Evolutionary conservation across 139 green algal species (phyloP).

Genomic region (Picochlorum sp.): DNA sequence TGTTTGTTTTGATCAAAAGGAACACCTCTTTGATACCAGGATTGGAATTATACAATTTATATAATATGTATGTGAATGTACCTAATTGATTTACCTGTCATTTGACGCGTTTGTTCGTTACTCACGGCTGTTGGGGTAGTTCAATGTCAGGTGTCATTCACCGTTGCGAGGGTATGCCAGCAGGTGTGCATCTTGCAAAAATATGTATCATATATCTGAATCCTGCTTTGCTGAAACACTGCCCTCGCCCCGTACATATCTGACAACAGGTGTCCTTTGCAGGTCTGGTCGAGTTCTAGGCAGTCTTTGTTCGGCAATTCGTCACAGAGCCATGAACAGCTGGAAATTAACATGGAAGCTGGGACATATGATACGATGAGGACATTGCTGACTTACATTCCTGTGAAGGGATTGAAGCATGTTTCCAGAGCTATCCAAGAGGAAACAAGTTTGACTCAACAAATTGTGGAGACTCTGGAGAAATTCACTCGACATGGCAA

Average conservation of each 20-base stretch:
- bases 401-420: conserved; percentile 10
- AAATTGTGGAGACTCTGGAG: conserved; percentile 10
- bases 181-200: background rate
- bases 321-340: conserved; percentile 3
- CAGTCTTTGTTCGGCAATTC: conserved; percentile 8
- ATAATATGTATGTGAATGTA: too few species aligned
- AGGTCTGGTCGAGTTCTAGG: conserved; percentile 11
- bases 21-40: too few species aligned
- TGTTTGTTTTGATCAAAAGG: too few species aligned
- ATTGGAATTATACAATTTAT: too few species aligned
- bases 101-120: too few species aligned
- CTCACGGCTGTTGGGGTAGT: too few species aligned
- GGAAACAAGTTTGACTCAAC: conserved; percentile 10
- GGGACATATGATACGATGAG: conserved; percentile 12
- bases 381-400: conserved; percentile 8
- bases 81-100: too few species aligned
- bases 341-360: conserved; percentile 11
- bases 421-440: conserved; percentile 14
- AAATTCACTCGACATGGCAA: conserved; percentile 11
- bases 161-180: background rate
- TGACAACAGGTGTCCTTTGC: conserved; percentile 18
- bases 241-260: background rate
- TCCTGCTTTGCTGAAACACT: background rate
- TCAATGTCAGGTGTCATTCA: background rate
- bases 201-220: background rate